Base-by-base conservation (phyloP, 129 eudicot genomes). In the Sambucus nigra region DNA sequence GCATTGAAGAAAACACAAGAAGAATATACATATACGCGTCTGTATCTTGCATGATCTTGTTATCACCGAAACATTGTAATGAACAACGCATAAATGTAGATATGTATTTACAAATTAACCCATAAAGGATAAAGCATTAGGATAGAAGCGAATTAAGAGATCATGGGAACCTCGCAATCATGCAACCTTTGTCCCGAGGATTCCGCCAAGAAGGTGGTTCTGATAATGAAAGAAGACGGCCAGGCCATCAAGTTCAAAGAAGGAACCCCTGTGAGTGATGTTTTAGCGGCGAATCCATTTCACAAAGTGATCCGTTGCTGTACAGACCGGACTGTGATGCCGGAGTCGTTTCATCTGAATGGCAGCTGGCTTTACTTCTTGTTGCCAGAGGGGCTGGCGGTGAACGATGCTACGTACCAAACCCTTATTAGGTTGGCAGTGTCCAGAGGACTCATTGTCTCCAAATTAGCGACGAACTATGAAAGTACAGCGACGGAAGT, bases 251-350 rank as follows among this genome's bases (percentile, higher is more conserved):
- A 23, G 27, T 32, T 47, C 32, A 49, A 33, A 16, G 32, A 15
- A 32, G 66, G 66, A 31, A 61, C 56, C 0, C 32, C 49, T 2
- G 66, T 61, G 0, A 31, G 8, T 2, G 47, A 61, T 3, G 18
- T 61, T 15, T 40, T 61, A 38, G 57, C 47, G 1, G 44, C 47
- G 7, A 15, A 61, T 49, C 66, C 66, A 7, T 61, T 15, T 33
- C 66, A 61, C 48, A 61, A 61, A 32, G 23, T 61, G 31, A 32
- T 48, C 5, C 56, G 55, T 3, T 61, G 66, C 47, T 49, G 66
- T 21, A 19, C 66, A 0, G 57, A 48, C 48, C 41, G 57, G 22
- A 12, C 57, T 0, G 47, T 49, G 9, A 32, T 61, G n/a, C 21
- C 66, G 5, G 66, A 48, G 22, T 19, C 15, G 22, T 49, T 33